phyloP scores from a whole-genome alignment of 148 eudicot species.

The Rhododendron ovatum region DNA sequence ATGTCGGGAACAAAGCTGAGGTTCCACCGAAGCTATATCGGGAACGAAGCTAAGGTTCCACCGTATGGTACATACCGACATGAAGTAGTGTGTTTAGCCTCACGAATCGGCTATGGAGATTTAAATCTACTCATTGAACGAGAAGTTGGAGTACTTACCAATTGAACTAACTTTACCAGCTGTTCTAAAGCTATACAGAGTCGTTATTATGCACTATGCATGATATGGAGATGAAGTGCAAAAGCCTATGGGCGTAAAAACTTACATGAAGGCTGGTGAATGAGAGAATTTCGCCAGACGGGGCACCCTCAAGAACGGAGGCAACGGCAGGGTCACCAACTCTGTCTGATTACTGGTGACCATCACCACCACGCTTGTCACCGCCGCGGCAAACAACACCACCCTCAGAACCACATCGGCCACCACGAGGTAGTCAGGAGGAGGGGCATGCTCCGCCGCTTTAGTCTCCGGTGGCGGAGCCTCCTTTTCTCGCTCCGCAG shows the following conservation, averaged over 20 bases:
- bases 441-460: too few species aligned
- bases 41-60: too few species aligned
- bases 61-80: too few species aligned
- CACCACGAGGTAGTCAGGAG: not conserved
- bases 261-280: conserved; percentile 51
- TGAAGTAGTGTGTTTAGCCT: too few species aligned
- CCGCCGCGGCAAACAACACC: not conserved
- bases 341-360: not conserved
- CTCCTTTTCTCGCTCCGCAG: not conserved
- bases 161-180: not conserved
- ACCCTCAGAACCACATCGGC: not conserved
- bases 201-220: not conserved
- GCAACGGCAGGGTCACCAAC: not conserved
- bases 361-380: conserved; percentile 2
- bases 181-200: not conserved
- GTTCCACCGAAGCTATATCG: too few species aligned
- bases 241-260: not conserved
- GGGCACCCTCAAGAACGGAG: not conserved
- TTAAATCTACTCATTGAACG: too few species aligned
- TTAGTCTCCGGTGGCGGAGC: not conserved
- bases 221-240: not conserved
- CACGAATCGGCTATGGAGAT: too few species aligned
- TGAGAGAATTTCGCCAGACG: not conserved
- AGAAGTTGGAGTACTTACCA: too few species aligned
- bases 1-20: too few species aligned